phyloP scores from a whole-genome alignment of 257 asterid species.

The Ehretia macrophylla region DNA sequence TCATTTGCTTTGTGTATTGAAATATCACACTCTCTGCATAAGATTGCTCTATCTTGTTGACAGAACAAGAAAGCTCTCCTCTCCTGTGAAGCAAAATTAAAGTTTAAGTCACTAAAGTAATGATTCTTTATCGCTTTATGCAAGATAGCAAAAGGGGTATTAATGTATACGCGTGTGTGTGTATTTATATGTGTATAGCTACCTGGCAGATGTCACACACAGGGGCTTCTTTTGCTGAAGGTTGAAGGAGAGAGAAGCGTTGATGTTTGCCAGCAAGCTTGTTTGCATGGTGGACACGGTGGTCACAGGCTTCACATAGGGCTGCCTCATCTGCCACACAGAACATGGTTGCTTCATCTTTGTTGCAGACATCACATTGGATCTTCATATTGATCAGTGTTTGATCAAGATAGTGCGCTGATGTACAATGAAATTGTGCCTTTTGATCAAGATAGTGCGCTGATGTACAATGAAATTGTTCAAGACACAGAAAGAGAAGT shows the following conservation, averaged over 20 bases:
- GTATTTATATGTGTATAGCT: neutral
- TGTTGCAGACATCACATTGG: slow-evolving; percentile 79
- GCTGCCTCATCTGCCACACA: slow-evolving; percentile 91
- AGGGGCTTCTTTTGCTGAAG: slow-evolving; percentile 51
- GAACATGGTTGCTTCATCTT: slow-evolving; percentile 55
- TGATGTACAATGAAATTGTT: neutral
- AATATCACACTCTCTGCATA: slow-evolving; percentile 79
- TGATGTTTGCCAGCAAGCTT: slow-evolving; percentile 86
- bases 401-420: neutral
- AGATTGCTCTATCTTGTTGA: slow-evolving; percentile 83
- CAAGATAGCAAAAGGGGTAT: too few relatives aligned
- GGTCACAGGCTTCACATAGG: slow-evolving; percentile 85
- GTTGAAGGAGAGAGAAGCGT: slow-evolving; percentile 64
- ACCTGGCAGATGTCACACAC: slow-evolving; percentile 91
- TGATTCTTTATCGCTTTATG: too few relatives aligned
- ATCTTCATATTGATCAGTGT: slow-evolving; percentile 52
- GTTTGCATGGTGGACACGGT: slow-evolving; percentile 91
- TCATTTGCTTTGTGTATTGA: slow-evolving; percentile 71
- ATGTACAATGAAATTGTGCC: neutral
- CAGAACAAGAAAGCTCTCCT: slow-evolving; percentile 84
- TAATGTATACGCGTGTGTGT: too few relatives aligned
- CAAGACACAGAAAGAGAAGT: slow-evolving; percentile 3
- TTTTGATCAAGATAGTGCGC: neutral
- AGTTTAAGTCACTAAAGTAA: too few relatives aligned
- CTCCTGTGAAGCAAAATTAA: slow-evolving; percentile 43